phyloP scores from a whole-genome alignment of 106 monocot genomes.

The Vanilla planifolia region DNA sequence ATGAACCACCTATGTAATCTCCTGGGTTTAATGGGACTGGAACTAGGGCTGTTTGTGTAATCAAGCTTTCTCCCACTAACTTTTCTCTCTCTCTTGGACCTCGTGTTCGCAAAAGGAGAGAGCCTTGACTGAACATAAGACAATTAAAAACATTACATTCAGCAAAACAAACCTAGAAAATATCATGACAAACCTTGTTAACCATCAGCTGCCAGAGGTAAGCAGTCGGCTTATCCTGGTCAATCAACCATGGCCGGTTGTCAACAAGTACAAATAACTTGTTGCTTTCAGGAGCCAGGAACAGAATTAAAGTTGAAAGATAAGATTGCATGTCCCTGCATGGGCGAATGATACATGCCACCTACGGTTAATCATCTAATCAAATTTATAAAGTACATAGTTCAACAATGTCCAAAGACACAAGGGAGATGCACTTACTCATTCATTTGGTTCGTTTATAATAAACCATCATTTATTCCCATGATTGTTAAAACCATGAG shows the following conservation, averaged over 20 bases:
- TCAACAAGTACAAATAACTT: conserved; percentile 87
- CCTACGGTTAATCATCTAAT: not conserved
- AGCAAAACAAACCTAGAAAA: not conserved
- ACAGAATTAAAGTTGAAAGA: conserved; percentile 73
- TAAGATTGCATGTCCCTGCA: conserved; percentile 95
- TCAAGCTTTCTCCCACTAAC: conserved; percentile 32
- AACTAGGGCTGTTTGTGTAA: conserved; percentile 25
- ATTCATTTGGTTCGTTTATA: too few relatives aligned
- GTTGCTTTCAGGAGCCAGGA: conserved; percentile 65
- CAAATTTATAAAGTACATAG: not conserved
- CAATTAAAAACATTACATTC: not conserved
- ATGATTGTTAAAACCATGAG: too few relatives aligned
- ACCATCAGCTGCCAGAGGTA: conserved; percentile 98
- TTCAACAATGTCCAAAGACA: too few relatives aligned
- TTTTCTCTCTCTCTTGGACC: conserved; percentile 35
- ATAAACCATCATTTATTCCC: too few relatives aligned
- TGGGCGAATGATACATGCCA: not conserved
- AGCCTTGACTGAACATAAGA: conserved; percentile 71
- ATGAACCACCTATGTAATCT: conserved; percentile 56
- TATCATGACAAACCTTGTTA: conserved; percentile 53
- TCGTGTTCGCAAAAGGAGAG: conserved; percentile 92
- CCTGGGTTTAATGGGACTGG: conserved; percentile 19
- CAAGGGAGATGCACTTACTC: too few relatives aligned
- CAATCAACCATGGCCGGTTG: conserved; percentile 81
- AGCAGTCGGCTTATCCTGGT: conserved; percentile 53